phyloP scores from a whole-genome alignment of 176 grass and related monocot species.

The Lolium rigidum region DNA sequence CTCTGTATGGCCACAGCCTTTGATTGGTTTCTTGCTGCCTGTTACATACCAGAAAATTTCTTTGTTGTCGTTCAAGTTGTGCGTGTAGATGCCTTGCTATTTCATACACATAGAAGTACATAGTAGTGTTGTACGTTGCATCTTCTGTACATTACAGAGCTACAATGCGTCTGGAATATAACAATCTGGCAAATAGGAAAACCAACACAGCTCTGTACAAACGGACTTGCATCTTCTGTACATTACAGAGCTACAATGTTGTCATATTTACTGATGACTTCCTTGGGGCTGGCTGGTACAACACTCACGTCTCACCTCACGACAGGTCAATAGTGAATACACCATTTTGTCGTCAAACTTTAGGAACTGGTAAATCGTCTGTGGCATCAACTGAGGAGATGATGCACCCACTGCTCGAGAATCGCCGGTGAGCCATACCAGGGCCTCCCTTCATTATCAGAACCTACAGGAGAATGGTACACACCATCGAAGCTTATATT shows the following conservation, averaged over 20 bases:
- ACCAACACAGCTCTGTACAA: too few relatives aligned
- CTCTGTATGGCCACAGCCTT: background rate
- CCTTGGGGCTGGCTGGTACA: background rate
- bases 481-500: constrained; percentile 90
- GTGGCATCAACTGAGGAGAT: constrained; percentile 56
- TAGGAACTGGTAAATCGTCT: background rate
- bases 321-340: background rate
- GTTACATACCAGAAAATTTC: background rate
- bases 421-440: constrained; percentile 94
- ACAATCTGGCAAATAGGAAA: background rate
- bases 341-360: background rate
- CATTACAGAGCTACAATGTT: background rate
- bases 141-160: too few relatives aligned
- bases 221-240: background rate
- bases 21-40: background rate
- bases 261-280: background rate
- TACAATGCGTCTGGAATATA: background rate
- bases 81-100: background rate
- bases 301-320: background rate
- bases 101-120: background rate
- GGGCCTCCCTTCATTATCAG: constrained; percentile 67
- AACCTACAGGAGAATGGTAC: constrained; percentile 91
- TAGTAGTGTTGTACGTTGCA: too few relatives aligned
- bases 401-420: constrained; percentile 80
- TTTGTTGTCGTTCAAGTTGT: background rate